Percentiles rank a stretch among this genome's conserved stretches.
These are phyloP conservation scores for Paramecium sonneborni DNA, from an alignment of 73 alveolate species.

Conservation along the genomic window DNA sequence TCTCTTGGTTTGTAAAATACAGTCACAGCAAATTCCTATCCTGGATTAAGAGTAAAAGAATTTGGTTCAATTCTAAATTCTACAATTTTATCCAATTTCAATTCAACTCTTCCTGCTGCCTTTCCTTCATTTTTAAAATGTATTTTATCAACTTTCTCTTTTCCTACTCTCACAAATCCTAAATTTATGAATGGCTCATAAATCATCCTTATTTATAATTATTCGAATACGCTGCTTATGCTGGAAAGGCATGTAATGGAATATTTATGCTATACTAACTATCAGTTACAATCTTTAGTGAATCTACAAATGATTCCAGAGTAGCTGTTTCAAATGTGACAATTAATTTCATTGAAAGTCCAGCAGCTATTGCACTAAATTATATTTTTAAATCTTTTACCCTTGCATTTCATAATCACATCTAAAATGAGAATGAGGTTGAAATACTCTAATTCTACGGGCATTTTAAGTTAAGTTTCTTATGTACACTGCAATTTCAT, in stretches of 20 bases:
- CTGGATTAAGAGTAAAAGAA: constrained; percentile 86
- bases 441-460: constrained; percentile 87
- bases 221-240: constrained; percentile 82
- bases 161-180: constrained; percentile 91
- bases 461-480: constrained; percentile 91
- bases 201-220: constrained; percentile 68
- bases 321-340: constrained; percentile 96
- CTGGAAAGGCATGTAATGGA: constrained; percentile 93
- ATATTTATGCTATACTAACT: constrained; percentile 82
- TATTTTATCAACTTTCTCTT: constrained; percentile 83
- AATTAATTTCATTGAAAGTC: constrained; percentile 90
- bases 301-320: constrained; percentile 93
- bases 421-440: constrained; percentile 92
- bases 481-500: constrained; percentile 94
- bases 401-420: constrained; percentile 82
- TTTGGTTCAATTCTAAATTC: constrained; percentile 90
- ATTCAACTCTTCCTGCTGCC: constrained; percentile 87
- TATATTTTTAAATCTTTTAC: background rate
- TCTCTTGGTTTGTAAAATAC: constrained; percentile 91
- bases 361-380: constrained; percentile 92
- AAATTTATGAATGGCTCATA: constrained; percentile 97
- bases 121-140: constrained; percentile 97
- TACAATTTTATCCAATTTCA: constrained; percentile 81
- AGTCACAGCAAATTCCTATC: constrained; percentile 80
- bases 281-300: constrained; percentile 87